Evolutionary conservation across 2,329 filamentous ascomycete species (phyloP), one percentile per base, ranked within the genome.

Genomic region (Coniella lustricola): DNA sequence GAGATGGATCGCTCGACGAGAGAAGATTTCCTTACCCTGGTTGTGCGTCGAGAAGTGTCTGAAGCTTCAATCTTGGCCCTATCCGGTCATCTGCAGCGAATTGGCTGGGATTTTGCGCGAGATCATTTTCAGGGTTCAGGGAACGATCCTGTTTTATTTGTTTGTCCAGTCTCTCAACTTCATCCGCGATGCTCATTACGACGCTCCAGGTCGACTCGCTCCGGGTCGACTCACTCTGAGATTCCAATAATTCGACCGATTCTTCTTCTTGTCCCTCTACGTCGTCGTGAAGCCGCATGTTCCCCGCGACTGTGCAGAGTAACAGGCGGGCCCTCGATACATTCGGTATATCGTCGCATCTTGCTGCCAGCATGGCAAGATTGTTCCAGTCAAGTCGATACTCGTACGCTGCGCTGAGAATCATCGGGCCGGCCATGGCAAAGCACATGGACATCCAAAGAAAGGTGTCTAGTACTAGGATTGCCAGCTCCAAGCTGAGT

Each of bases 351-450:
- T 7, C 29, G 4, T 4, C 7, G 0, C 40, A 22, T 3, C 59
- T 60, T 22, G 45, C 31, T 7, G 46, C 42, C 2, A 63, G 43
- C 31, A 57, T 60, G 0, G 54, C 44, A 7, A 63, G 45, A 9
- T 62, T 51, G 3, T 48, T 34, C 21, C 56, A 58, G 44, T 63
- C 61, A 13, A 63, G 50, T 33, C 56, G 46, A n/a, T 60, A 59
- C 22, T 64, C 60, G 40, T 63, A 64, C 1, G 63, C 38, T 1
- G 59, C 61, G 35, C 57, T 58, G 21, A 63, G 14, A 16, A 63
- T 57, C 58, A 63, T 64, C 0, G 61, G 61, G 7, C 59, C 60
- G 2, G 60, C 50, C 18, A 61, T 54, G 2, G 58, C 59, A 17
- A 62, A 61, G 20, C 57, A 60, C 10, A 57, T 55, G 14, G 55